A percentile compares a stretch with the other conserved stretches of the same genome.
Evolutionary conservation across 2,329 filamentous ascomycete genomes (phyloP).

Genomic region (Colletotrichum neosansevieriae): DNA sequence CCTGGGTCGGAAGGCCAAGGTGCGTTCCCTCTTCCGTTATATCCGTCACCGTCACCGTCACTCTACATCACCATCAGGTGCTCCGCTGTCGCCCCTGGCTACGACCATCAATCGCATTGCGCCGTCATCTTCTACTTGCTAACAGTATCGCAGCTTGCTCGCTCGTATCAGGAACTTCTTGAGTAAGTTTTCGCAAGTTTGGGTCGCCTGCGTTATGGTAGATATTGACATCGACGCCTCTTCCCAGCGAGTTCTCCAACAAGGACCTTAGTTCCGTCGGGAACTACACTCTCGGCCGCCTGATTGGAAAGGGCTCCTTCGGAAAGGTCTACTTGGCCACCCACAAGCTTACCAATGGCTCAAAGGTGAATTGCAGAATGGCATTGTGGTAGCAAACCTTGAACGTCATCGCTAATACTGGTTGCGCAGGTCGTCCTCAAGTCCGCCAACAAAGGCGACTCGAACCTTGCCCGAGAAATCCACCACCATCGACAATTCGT

Average conservation of each 20-base stretch:
- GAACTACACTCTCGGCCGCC: slow-evolving; percentile 90
- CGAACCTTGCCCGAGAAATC: slow-evolving; percentile 96
- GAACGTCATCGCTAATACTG: slow-evolving; percentile 15
- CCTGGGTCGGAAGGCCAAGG: slow-evolving; percentile 73
- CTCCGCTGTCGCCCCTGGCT: neutral
- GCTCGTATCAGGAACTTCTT: slow-evolving; percentile 95
- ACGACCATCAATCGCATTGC: slow-evolving; percentile 6
- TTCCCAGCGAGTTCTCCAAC: slow-evolving; percentile 86
- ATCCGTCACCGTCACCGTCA: neutral
- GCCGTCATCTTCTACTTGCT: neutral
- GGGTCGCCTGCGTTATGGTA: neutral
- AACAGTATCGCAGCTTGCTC: slow-evolving; percentile 77
- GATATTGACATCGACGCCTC: slow-evolving; percentile 5
- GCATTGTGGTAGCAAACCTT: neutral
- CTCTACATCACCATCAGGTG: neutral
- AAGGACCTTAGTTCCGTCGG: slow-evolving; percentile 92
- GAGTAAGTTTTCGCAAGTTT: slow-evolving; percentile 72
- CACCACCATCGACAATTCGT: slow-evolving; percentile 98
- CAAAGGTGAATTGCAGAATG: slow-evolving; percentile 72
- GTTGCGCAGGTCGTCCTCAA: slow-evolving; percentile 88
- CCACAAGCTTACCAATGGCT: slow-evolving; percentile 98
- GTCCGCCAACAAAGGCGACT: slow-evolving; percentile 94
- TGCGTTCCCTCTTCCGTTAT: slow-evolving; percentile 43
- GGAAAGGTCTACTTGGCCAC: slow-evolving; percentile 97
- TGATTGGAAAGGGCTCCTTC: slow-evolving; percentile 98